phyloP scores from a whole-genome alignment of 768 basidiomycete genomes.

The Suillus bovinus region DNA sequence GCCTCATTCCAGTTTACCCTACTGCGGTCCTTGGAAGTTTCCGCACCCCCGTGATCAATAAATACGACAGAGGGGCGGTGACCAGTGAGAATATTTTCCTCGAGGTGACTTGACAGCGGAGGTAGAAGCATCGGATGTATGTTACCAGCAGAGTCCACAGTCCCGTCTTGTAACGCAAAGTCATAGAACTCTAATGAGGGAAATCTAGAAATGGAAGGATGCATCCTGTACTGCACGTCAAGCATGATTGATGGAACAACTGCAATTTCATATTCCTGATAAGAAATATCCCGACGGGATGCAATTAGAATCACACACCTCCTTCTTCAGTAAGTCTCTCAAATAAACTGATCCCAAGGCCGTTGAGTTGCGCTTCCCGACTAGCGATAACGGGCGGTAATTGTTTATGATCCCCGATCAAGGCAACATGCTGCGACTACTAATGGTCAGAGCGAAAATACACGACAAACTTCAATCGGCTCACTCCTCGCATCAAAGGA shows the following conservation, averaged over 20 bases:
- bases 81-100: constrained; percentile 36
- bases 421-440: constrained; percentile 77
- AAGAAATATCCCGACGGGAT: constrained; percentile 7
- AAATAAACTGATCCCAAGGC: constrained; percentile 81
- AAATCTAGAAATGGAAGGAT: constrained; percentile 85
- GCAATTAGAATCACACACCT: constrained; percentile 46
- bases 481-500: constrained; percentile 91
- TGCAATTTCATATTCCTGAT: constrained; percentile 28
- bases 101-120: constrained; percentile 58
- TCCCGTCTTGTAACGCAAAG: constrained; percentile 69
- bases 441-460: constrained; percentile 12
- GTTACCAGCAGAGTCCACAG: constrained; percentile 51
- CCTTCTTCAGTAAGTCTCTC: constrained; percentile 86
- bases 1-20: constrained; percentile 79
- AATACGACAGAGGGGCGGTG: constrained; percentile 70
- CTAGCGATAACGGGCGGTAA: constrained; percentile 87
- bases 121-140: constrained; percentile 55
- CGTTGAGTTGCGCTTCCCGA: constrained; percentile 68
- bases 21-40: constrained; percentile 69
- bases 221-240: constrained; percentile 96
- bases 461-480: constrained; percentile 34
- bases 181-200: constrained; percentile 85
- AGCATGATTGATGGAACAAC: constrained; percentile 91
- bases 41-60: constrained; percentile 73
- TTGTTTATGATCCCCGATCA: constrained; percentile 98